phyloP scores from a whole-genome alignment of 345 rosid species.

The Orychophragmus violaceus region DNA sequence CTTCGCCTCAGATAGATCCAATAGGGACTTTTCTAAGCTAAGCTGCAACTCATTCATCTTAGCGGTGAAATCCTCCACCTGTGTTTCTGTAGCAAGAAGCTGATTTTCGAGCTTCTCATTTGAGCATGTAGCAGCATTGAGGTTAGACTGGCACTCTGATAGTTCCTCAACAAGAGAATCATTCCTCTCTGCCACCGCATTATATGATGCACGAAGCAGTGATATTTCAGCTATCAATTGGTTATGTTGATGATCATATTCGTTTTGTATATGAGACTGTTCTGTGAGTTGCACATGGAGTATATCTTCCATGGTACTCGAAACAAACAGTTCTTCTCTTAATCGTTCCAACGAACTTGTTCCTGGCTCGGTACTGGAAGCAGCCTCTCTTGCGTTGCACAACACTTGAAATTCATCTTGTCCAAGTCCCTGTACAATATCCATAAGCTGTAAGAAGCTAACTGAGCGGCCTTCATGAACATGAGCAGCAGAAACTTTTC shows the following conservation, averaged over 20 bases:
- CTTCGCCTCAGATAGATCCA: slow-evolving; percentile 50
- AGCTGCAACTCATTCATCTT: slow-evolving; percentile 52
- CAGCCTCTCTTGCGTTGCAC: slow-evolving; percentile 39
- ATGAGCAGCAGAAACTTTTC: slow-evolving; percentile 18
- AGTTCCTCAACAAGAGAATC: slow-evolving; percentile 49
- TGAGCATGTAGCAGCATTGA: slow-evolving; percentile 32
- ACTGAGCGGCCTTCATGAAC: slow-evolving; percentile 28
- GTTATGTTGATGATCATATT: slow-evolving; percentile 35
- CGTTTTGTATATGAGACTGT: slow-evolving; percentile 42
- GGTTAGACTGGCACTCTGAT: slow-evolving; percentile 51
- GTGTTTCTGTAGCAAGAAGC: slow-evolving; percentile 42
- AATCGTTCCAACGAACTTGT: slow-evolving; percentile 42
- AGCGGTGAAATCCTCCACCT: slow-evolving; percentile 45
- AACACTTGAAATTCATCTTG: slow-evolving; percentile 49
- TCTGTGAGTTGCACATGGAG: slow-evolving; percentile 57
- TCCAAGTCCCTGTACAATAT: slow-evolving; percentile 43
- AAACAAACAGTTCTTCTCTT: slow-evolving; percentile 51
- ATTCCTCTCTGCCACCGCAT: slow-evolving; percentile 36
- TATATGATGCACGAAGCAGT: slow-evolving; percentile 39
- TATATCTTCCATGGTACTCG: slow-evolving; percentile 48
- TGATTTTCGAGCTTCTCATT: slow-evolving; percentile 47
- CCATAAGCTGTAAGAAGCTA: slow-evolving; percentile 43
- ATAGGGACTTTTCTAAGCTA: slow-evolving; percentile 46
- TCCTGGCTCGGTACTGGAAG: slow-evolving; percentile 28
- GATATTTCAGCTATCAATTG: slow-evolving; percentile 43